Evolutionary conservation across 1,284 basidiomycete species (phyloP).

Genomic region (Boletellus sp.): DNA sequence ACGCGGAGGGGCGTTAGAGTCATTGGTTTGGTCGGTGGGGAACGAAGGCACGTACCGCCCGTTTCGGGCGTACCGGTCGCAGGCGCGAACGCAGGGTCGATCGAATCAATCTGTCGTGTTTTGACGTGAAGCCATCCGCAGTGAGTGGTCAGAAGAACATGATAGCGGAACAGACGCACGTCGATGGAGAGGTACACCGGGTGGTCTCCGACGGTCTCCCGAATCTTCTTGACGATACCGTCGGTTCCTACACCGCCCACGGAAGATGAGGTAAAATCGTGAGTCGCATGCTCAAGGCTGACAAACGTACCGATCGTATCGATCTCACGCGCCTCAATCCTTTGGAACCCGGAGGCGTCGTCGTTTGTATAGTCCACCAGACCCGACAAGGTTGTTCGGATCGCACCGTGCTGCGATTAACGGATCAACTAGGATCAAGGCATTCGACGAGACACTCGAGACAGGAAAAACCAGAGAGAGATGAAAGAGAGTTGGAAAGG

Average conservation of each 20-base stretch:
- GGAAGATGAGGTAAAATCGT: too few species aligned
- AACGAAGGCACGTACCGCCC: conserved; percentile 41
- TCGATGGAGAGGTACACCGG: conserved; percentile 76
- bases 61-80: conserved; percentile 68
- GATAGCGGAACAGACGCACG: conserved; percentile 36
- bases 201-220: conserved; percentile 59
- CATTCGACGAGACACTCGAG: conserved; percentile 25
- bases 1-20: not conserved
- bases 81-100: conserved; percentile 76
- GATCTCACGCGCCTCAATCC: conserved; percentile 75
- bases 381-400: conserved; percentile 69
- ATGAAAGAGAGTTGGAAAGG: conserved; percentile 2
- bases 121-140: too few species aligned
- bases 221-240: conserved; percentile 69
- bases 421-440: conserved; percentile 70
- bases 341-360: conserved; percentile 60
- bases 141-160: not conserved
- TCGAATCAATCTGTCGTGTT: conserved; percentile 69
- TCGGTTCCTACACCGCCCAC: conserved; percentile 57
- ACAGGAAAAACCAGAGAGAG: conserved; percentile 5
- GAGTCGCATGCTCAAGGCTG: not conserved
- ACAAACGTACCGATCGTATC: conserved; percentile 55
- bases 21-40: not conserved
- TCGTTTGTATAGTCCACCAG: conserved; percentile 71
- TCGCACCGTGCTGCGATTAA: conserved; percentile 67